Percentiles rank a stretch among this genome's conserved stretches.
These are phyloP conservation scores for Tuber indicum DNA, from an alignment of 495 filamentous ascomycete species.

Conservation along the genomic window DNA sequence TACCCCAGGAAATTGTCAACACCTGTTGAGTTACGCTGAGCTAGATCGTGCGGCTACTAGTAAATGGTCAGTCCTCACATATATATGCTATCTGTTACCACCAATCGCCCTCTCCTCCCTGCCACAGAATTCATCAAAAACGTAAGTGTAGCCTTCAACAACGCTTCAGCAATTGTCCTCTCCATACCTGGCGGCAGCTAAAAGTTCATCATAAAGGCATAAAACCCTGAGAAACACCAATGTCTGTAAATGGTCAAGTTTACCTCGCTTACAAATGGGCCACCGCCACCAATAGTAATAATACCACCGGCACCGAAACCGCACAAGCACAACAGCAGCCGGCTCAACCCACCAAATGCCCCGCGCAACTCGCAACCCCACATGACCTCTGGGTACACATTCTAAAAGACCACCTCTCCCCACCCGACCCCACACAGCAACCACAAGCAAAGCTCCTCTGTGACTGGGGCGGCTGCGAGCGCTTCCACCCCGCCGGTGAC, in stretches of 20 bases:
- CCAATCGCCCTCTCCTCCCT: conserved; percentile 58
- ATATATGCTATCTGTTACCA: conserved; percentile 11
- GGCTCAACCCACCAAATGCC: conserved; percentile 14
- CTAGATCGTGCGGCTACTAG: conserved; percentile 84
- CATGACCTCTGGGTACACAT: conserved; percentile 41
- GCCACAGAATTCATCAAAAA: conserved; percentile 97
- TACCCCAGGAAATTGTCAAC: conserved; percentile 70
- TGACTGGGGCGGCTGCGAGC: conserved; percentile 37
- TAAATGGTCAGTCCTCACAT: conserved; percentile 53
- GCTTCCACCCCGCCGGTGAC: conserved; percentile 34
- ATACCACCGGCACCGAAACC: background rate
- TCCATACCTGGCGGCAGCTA: conserved; percentile 45
- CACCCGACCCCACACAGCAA: conserved; percentile 13
- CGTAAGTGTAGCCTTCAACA: conserved; percentile 69
- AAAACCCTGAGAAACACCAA: conserved; percentile 63
- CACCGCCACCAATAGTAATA: conserved; percentile 6
- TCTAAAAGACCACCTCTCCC: conserved; percentile 33
- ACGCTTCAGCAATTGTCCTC: conserved; percentile 76
- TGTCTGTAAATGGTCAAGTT: conserved; percentile 59
- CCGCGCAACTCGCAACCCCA: conserved; percentile 27
- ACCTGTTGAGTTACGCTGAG: conserved; percentile 67
- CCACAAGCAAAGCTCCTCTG: conserved; percentile 24
- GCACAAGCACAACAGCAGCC: conserved; percentile 1
- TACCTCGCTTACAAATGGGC: conserved; percentile 54
- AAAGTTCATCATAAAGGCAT: conserved; percentile 96